These are phyloP conservation scores for Taphrina sp. DNA, from an alignment of 1,139 yeast species.

Conservation along the genomic window DNA sequence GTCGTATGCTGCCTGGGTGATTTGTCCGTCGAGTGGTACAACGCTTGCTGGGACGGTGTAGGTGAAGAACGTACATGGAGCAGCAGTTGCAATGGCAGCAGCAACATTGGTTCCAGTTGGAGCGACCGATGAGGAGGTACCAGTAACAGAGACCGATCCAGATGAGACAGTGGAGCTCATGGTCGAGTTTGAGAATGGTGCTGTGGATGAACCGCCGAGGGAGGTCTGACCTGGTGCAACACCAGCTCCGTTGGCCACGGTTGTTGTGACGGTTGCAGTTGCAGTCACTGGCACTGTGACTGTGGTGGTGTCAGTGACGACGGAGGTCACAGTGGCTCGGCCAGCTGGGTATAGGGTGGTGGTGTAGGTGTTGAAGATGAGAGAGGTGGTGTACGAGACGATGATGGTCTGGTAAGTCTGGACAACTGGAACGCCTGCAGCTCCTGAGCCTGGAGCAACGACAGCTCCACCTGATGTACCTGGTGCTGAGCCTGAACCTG, in stretches of 20 bases:
- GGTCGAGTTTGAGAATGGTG: slow-evolving; percentile 14
- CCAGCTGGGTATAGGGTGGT: slow-evolving; percentile 21
- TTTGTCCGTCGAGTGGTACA: too few relatives aligned
- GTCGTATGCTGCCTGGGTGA: too few relatives aligned
- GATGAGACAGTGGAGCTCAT: too few relatives aligned
- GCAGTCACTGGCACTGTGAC: slow-evolving; percentile 27
- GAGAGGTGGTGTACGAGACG: slow-evolving; percentile 5
- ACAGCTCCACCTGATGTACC: slow-evolving; percentile 1
- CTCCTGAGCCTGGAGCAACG: neutral
- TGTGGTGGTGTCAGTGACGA: slow-evolving; percentile 22
- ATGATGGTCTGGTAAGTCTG: slow-evolving; percentile 8
- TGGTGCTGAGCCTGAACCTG: neutral
- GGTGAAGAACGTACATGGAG: too few relatives aligned
- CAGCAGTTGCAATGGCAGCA: too few relatives aligned
- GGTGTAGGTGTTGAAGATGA: slow-evolving; percentile 14
- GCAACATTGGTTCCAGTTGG: too few relatives aligned
- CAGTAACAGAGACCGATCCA: too few relatives aligned
- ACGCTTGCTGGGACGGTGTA: too few relatives aligned
- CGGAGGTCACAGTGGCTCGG: neutral
- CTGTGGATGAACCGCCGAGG: slow-evolving; percentile 7
- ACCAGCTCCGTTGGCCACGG: too few relatives aligned
- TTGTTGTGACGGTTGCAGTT: slow-evolving; percentile 28
- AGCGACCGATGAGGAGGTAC: too few relatives aligned
- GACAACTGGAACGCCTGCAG: neutral
- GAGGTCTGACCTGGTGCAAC: too few relatives aligned